Evolutionary conservation across 1,139 yeast species (phyloP).

Genomic region (Hyphopichia buzzinii): DNA sequence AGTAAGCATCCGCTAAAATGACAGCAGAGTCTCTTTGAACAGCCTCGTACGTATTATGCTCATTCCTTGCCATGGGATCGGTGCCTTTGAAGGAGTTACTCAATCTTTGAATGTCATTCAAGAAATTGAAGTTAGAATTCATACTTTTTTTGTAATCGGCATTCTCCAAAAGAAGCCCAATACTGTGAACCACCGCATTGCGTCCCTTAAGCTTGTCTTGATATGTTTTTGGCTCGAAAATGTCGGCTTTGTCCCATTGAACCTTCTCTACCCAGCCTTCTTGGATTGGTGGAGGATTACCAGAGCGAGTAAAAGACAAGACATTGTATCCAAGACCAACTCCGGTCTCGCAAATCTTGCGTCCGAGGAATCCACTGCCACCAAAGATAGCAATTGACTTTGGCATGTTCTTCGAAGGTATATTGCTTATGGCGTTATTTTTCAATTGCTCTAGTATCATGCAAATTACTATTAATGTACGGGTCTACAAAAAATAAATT

Average conservation of each 20-base stretch:
- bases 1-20: constrained; percentile 56
- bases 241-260: constrained; percentile 66
- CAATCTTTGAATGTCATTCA: constrained; percentile 29
- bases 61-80: constrained; percentile 55
- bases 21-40: constrained; percentile 73
- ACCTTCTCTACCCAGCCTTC: constrained; percentile 54
- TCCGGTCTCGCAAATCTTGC: constrained; percentile 70
- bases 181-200: constrained; percentile 75
- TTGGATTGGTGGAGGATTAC: constrained; percentile 46
- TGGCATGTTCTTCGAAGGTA: too few species aligned
- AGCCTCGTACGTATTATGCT: constrained; percentile 53
- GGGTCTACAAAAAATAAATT: too few species aligned
- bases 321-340: constrained; percentile 62
- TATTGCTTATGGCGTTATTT: too few species aligned
- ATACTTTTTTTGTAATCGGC: constrained; percentile 59
- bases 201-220: constrained; percentile 43
- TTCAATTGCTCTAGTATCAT: not conserved
- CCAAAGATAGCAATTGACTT: constrained; percentile 69
- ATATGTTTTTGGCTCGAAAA: constrained; percentile 64
- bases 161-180: constrained; percentile 73
- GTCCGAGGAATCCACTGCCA: constrained; percentile 80
- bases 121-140: constrained; percentile 38
- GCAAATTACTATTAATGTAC: too few species aligned
- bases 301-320: constrained; percentile 60
- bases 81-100: constrained; percentile 31